Evolutionary conservation across 441 rosid species (phyloP).

Genomic region (Erodium moschatum): DNA sequence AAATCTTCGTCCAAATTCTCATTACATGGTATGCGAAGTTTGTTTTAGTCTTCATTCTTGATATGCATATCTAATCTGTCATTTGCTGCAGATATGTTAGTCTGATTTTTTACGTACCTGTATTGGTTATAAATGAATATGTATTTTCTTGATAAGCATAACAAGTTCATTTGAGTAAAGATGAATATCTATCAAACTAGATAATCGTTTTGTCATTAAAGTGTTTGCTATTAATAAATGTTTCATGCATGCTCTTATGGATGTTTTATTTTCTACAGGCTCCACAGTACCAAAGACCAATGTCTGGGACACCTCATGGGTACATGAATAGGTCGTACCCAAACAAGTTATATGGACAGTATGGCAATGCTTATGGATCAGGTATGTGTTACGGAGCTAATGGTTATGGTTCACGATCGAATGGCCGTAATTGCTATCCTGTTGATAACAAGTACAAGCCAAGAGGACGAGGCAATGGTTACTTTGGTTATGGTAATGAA

Average conservation of each 20-base stretch:
- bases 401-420: constrained; percentile 54
- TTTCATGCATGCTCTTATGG: not conserved
- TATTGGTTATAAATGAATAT: not conserved
- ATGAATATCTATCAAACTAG: no score
- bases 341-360: constrained; percentile 58
- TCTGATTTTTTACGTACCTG: not conserved
- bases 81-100: not conserved
- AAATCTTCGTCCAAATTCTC: constrained; percentile 47
- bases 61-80: not conserved
- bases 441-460: constrained; percentile 50
- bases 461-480: constrained; percentile 60
- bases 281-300: constrained; percentile 41
- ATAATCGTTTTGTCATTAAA: no score
- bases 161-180: no score
- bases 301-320: constrained; percentile 45
- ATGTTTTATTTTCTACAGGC: constrained; percentile 31
- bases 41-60: not conserved
- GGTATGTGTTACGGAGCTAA: constrained; percentile 53
- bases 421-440: constrained; percentile 55
- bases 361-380: constrained; percentile 50
- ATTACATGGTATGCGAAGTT: constrained; percentile 39
- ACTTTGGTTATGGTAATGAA: constrained; percentile 51
- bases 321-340: constrained; percentile 52
- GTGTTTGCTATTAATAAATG: no score
- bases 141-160: no score